Evolutionary conservation across 768 basidiomycete genomes (phyloP).

Genomic region (Naematelia encephala): DNA sequence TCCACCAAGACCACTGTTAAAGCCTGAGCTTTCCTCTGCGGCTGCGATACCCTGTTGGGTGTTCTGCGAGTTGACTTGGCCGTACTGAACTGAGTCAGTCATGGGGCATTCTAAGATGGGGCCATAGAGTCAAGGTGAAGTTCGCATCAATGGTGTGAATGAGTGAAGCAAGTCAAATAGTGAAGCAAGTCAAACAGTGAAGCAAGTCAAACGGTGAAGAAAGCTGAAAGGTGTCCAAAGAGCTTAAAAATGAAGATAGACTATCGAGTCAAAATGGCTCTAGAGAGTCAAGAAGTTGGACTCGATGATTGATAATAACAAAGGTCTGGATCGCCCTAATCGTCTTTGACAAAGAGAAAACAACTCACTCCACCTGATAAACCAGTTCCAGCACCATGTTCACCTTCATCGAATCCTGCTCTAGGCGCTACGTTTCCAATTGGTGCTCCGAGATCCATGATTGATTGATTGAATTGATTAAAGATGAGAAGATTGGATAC

Average conservation of each 20-base stretch:
- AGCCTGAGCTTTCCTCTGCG: constrained; percentile 20
- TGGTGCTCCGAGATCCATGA: constrained; percentile 24
- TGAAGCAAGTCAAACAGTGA: no score
- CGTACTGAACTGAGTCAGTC: constrained; percentile 13
- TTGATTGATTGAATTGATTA: constrained; percentile 9
- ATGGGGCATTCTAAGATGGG: no score
- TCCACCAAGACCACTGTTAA: constrained; percentile 36
- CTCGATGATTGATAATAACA: no score
- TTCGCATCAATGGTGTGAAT: no score
- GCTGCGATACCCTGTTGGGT: constrained; percentile 24
- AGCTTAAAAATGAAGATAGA: no score
- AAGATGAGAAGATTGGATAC: neutral
- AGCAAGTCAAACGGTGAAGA: no score
- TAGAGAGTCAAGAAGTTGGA: no score
- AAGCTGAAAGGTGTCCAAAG: no score
- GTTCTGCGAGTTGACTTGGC: constrained; percentile 17
- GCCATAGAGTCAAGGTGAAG: no score
- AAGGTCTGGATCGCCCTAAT: neutral
- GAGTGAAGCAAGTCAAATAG: no score
- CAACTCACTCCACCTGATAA: constrained; percentile 37
- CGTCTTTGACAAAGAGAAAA: no score
- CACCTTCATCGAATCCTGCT: constrained; percentile 29
- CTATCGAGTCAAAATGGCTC: no score
- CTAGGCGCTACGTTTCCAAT: constrained; percentile 23
- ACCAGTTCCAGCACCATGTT: constrained; percentile 38